Conservation (phyloP, 1,284 basidiomycete species). For the Puccinia horiana region DNA sequence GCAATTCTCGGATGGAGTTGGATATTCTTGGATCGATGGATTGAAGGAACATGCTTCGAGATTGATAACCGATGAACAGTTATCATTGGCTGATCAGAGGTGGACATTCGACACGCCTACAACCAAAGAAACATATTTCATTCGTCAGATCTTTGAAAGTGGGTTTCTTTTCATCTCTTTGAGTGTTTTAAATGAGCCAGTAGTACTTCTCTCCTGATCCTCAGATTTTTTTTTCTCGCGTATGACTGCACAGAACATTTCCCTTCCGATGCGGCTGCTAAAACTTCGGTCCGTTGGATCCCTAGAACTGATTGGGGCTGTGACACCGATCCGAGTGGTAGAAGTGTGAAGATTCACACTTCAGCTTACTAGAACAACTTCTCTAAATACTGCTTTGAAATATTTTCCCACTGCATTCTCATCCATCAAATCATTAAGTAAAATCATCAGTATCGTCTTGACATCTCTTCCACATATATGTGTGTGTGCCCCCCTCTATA, state of each 20-base stretch:
- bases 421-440: neutral
- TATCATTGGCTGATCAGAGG: slow-evolving; percentile 72
- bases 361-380: slow-evolving; percentile 68
- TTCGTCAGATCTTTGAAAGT: slow-evolving; percentile 90
- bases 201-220: neutral
- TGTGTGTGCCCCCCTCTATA: too few species aligned
- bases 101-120: slow-evolving; percentile 84
- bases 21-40: slow-evolving; percentile 99
- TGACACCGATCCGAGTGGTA: slow-evolving; percentile 86
- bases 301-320: slow-evolving; percentile 97
- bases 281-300: slow-evolving; percentile 92
- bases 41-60: slow-evolving; percentile 85
- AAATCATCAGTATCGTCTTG: too few species aligned
- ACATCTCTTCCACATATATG: too few species aligned
- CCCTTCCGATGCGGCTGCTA: slow-evolving; percentile 80
- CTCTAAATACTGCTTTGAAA: neutral
- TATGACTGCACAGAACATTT: slow-evolving; percentile 66
- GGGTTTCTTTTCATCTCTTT: slow-evolving; percentile 53
- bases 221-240: neutral
- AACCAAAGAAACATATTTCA: slow-evolving; percentile 96
- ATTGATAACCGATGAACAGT: slow-evolving; percentile 77
- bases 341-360: slow-evolving; percentile 93
- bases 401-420: neutral
- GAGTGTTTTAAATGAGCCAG: too few species aligned
- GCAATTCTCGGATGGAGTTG: slow-evolving; percentile 98